Evolutionary conservation across 805 yeast species (phyloP).

Genomic region (Metschnikowia continentalis): DNA sequence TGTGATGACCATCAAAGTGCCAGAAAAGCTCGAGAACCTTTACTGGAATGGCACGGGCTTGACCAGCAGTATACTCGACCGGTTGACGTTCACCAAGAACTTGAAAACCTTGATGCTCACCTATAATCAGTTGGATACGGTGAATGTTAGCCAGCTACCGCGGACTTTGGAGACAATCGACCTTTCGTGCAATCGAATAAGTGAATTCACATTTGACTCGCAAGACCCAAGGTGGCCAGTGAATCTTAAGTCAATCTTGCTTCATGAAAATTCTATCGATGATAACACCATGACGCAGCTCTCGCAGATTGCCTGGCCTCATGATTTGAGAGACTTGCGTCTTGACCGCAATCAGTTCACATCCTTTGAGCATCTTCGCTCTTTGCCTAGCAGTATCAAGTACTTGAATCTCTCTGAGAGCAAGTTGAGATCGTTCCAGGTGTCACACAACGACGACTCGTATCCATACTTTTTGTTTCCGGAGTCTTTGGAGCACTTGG

Average conservation of each 20-base stretch:
- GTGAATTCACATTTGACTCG: slow-evolving; percentile 7
- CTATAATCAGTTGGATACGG: slow-evolving; percentile 21
- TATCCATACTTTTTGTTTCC: slow-evolving; percentile 28
- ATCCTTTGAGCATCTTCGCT: slow-evolving; percentile 15
- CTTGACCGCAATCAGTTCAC: slow-evolving; percentile 23
- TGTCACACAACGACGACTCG: slow-evolving; percentile 8
- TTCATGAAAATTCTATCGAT: slow-evolving; percentile 21
- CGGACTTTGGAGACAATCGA: slow-evolving; percentile 28
- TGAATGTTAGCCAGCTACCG: slow-evolving; percentile 26
- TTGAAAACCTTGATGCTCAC: slow-evolving; percentile 33
- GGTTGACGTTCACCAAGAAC: slow-evolving; percentile 17
- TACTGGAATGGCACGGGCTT: slow-evolving; percentile 31
- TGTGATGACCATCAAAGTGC: slow-evolving; percentile 22
- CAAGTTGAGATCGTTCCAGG: slow-evolving; percentile 15
- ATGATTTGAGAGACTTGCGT: slow-evolving; percentile 17
- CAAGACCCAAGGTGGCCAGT: slow-evolving; percentile 23
- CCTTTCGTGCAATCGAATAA: slow-evolving; percentile 23
- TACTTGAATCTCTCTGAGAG: slow-evolving; percentile 27
- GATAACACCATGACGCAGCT: slow-evolving; percentile 18
- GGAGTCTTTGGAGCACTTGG: slow-evolving; percentile 18
- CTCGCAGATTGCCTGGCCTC: slow-evolving; percentile 23
- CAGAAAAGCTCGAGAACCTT: slow-evolving; percentile 22
- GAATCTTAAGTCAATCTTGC: slow-evolving; percentile 21
- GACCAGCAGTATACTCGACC: slow-evolving; percentile 8
- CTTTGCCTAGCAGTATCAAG: slow-evolving; percentile 20